Conservation (phyloP, 2,329 filamentous ascomycete genomes). For the Colletotrichum chlorophyti region DNA sequence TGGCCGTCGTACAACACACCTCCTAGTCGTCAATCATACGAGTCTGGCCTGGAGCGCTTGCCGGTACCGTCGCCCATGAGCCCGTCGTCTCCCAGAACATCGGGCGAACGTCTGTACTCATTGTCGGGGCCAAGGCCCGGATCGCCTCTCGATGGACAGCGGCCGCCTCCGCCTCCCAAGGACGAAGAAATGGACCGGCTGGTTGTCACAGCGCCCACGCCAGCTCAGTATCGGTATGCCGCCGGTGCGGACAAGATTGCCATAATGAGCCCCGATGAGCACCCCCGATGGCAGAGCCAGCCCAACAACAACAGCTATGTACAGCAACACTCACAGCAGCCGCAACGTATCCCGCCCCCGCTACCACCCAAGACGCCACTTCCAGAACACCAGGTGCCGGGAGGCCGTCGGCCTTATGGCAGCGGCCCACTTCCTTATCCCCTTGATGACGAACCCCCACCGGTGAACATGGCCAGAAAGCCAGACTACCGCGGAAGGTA, state of each 20-base stretch:
- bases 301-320: conserved; percentile 23
- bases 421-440: conserved; percentile 74
- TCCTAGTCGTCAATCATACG: conserved; percentile 60
- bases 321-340: conserved; percentile 35
- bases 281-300: conserved; percentile 49
- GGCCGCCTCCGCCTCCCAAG: conserved; percentile 39
- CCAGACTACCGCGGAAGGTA: conserved; percentile 71
- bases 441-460: conserved; percentile 77
- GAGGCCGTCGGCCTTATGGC: conserved; percentile 40
- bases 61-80: conserved; percentile 42
- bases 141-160: conserved; percentile 33
- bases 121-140: conserved; percentile 37
- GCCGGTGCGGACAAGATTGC: conserved; percentile 73
- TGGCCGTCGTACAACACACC: conserved; percentile 44
- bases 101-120: conserved; percentile 52
- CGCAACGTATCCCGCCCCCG: conserved; percentile 63
- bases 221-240: conserved; percentile 63
- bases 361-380: conserved; percentile 81
- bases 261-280: conserved; percentile 66
- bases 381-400: conserved; percentile 52
- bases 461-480: conserved; percentile 86
- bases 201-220: conserved; percentile 62
- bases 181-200: conserved; percentile 59
- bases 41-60: conserved; percentile 60
- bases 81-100: conserved; percentile 58